These are phyloP conservation scores for Colletotrichum spinosum DNA, from an alignment of 2,329 filamentous ascomycete species.

Conservation along the genomic window DNA sequence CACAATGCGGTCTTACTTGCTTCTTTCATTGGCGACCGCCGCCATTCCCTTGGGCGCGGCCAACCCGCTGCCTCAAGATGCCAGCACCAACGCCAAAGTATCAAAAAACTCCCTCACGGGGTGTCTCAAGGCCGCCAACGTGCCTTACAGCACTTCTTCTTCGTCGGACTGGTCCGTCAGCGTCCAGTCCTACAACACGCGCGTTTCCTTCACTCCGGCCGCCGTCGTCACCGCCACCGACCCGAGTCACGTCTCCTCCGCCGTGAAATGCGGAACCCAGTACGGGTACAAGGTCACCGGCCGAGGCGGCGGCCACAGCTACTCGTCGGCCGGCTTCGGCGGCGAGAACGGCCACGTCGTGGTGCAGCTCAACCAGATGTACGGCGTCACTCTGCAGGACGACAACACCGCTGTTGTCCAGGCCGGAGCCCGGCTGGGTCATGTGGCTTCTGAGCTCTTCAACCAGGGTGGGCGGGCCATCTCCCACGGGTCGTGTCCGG, in stretches of 20 bases:
- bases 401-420: conserved; percentile 55
- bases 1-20: conserved; percentile 13
- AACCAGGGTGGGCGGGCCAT: conserved; percentile 54
- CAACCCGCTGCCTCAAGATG: conserved; percentile 17
- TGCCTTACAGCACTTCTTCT: conserved; percentile 39
- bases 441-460: conserved; percentile 55
- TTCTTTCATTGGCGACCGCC: conserved; percentile 11
- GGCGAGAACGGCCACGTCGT: conserved; percentile 61
- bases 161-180: conserved; percentile 40
- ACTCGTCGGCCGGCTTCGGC: conserved; percentile 60
- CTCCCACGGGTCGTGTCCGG: conserved; percentile 65
- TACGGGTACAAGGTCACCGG: conserved; percentile 59
- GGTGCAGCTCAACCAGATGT: conserved; percentile 59
- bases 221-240: conserved; percentile 58
- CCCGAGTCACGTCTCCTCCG: conserved; percentile 56
- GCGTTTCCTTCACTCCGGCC: conserved; percentile 51
- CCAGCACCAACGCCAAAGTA: conserved; percentile 4
- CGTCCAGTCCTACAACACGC: conserved; percentile 45
- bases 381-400: conserved; percentile 55
- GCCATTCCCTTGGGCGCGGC: conserved; percentile 2
- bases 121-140: conserved; percentile 42
- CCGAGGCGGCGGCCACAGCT: conserved; percentile 64
- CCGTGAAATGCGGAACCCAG: conserved; percentile 57
- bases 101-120: conserved; percentile 20
- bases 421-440: conserved; percentile 62